phyloP scores from a whole-genome alignment of 2,329 filamentous ascomycete genomes.

The Neopestalotiopsis sp. region DNA sequence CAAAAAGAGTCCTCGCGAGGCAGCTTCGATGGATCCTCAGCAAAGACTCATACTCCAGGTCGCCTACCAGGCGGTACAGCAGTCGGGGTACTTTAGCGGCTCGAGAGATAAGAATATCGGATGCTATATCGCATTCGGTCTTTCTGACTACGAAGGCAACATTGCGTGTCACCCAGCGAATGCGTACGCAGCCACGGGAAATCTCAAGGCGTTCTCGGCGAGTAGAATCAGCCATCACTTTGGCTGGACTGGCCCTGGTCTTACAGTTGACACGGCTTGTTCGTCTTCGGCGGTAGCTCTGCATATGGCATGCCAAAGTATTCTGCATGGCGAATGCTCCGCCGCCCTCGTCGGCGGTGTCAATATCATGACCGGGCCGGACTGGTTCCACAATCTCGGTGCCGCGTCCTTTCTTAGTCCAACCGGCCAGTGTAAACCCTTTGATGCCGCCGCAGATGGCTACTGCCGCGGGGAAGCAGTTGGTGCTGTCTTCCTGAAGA shows the following conservation, averaged over 20 bases:
- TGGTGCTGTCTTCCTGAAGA: slow-evolving; percentile 27
- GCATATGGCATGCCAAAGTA: slow-evolving; percentile 54
- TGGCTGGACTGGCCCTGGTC: slow-evolving; percentile 37
- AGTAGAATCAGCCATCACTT: slow-evolving; percentile 45
- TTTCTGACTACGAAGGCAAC: slow-evolving; percentile 62
- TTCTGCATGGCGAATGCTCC: slow-evolving; percentile 67
- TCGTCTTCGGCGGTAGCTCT: slow-evolving; percentile 32
- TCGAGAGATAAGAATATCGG: slow-evolving; percentile 26
- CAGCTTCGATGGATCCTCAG: slow-evolving; percentile 61
- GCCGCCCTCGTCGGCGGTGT: slow-evolving; percentile 68
- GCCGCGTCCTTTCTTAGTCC: slow-evolving; percentile 66
- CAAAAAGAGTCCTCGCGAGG: slow-evolving; percentile 31
- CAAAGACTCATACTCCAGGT: slow-evolving; percentile 68
- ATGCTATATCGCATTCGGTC: slow-evolving; percentile 36
- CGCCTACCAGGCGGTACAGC: slow-evolving; percentile 71
- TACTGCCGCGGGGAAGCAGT: slow-evolving; percentile 41
- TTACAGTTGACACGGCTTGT: slow-evolving; percentile 38
- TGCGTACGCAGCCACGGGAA: slow-evolving; percentile 30
- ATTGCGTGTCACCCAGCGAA: slow-evolving; percentile 43
- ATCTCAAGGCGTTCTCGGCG: slow-evolving; percentile 32
- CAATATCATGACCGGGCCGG: slow-evolving; percentile 70
- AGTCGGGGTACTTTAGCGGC: slow-evolving; percentile 48
- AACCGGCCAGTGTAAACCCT: slow-evolving; percentile 50
- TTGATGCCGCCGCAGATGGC: slow-evolving; percentile 50
- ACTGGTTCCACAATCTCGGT: slow-evolving; percentile 66